Evolutionary conservation across 805 yeast species (phyloP), one percentile per base, ranked within the genome.

Genomic region (Starmerella ratchasimensis): DNA sequence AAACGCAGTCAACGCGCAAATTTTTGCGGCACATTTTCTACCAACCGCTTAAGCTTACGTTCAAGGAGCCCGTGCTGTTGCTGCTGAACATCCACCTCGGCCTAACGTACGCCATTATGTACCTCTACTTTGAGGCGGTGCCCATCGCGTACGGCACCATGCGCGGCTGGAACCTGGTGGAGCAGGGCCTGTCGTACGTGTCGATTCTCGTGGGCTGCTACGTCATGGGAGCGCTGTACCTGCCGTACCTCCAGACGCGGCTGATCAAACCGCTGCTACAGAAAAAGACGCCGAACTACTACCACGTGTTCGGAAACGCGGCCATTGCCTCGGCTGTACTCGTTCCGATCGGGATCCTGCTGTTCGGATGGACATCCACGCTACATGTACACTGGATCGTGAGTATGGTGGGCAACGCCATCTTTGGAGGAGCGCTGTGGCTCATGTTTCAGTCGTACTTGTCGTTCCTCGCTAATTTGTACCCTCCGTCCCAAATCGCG

Each of bases 61-160:
- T 66, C 19, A 43, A 51, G 31, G 80, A 74, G 53, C 80, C 80
- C 0, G 70, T 70, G 23, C 67, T 73, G 15, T 42, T 72, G 19
- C 60, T 72, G 27, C 63, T 72, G 40, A 64, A 72, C 49, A 21
- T 65, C 24, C 72, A 71, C 51, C 58, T 69, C 44, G 71, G 74
- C 0, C 48, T 73, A 36, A 58, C 65, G 10, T 74, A 74, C 52
- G 69, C 76, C 21, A 54, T 67, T 19, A 47, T 69, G 44, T 74
- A 72, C 51, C 53, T 72, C 16, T 74, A 71, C 62, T 71, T 74
- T 47, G 80, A 74, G 54, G 73, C 72, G 4, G 71, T 71, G 55
- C 80, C 81, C 5, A 59, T 73, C 24, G 71, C 70, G 3, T 75
- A 67, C 43, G 41, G 42, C 6, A 68, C 61, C 4, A 49, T 60